phyloP scores from a whole-genome alignment of 2,329 filamentous ascomycete species.

The Cryphonectria nitschkei region DNA sequence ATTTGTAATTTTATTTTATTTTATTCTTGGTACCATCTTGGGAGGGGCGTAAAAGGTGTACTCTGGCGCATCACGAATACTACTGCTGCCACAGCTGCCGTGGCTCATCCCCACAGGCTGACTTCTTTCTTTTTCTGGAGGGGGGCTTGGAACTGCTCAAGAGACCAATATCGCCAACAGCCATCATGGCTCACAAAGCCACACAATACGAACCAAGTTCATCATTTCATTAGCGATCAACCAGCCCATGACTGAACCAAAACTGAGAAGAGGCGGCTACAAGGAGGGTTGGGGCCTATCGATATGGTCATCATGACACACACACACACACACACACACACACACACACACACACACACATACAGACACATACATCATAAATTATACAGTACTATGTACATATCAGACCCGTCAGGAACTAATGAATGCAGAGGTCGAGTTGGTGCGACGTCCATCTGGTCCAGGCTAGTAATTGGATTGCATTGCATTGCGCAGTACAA shows the following conservation, averaged over 20 bases:
- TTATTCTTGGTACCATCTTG: not conserved
- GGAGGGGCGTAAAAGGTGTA: not conserved
- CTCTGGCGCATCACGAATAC: not conserved
- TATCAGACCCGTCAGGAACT: not conserved
- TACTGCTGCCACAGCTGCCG: not conserved
- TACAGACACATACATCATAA: not conserved
- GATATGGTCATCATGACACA: not conserved
- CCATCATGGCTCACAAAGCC: not conserved
- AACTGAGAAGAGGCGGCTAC: not conserved
- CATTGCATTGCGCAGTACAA: not conserved
- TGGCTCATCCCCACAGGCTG: not conserved
- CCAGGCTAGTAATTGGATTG: not conserved
- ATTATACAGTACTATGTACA: not conserved
- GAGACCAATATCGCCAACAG: not conserved
- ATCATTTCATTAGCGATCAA: not conserved
- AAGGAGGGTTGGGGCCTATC: not conserved
- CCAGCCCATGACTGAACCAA: not conserved
- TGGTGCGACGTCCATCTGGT: not conserved
- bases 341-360: too few species aligned
- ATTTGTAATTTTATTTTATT: not conserved
- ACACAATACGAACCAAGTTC: not conserved
- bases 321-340: too few species aligned
- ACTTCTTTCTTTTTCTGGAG: not conserved
- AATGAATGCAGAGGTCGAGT: not conserved
- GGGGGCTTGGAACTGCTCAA: not conserved